Conservation (phyloP, 495 filamentous ascomycete species). For the Penicillium turbatum region DNA sequence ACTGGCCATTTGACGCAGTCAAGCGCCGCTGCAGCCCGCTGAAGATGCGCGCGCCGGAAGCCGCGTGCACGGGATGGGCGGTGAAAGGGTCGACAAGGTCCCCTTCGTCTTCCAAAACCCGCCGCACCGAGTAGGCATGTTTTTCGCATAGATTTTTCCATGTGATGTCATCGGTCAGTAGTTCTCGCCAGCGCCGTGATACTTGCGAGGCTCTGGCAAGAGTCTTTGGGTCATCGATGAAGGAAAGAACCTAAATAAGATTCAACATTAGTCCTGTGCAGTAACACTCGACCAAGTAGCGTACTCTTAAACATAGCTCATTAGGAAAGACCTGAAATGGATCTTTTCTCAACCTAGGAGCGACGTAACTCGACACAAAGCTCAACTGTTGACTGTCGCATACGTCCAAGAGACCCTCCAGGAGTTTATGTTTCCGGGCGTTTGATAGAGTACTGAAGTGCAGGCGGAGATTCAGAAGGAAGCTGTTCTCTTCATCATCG, state of each 20-base stretch:
- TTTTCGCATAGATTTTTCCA: slow-evolving; percentile 97
- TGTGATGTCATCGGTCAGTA: slow-evolving; percentile 91
- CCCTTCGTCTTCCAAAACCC: slow-evolving; percentile 49
- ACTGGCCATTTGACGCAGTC: slow-evolving; percentile 25
- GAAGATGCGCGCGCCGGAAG: slow-evolving; percentile 18
- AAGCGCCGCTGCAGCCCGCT: slow-evolving; percentile 26
- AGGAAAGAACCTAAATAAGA: slow-evolving; percentile 69
- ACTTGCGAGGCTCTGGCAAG: slow-evolving; percentile 90
- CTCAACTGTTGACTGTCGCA: slow-evolving; percentile 93
- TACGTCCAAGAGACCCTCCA: slow-evolving; percentile 81
- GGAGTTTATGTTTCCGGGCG: slow-evolving; percentile 55
- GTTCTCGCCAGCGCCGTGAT: slow-evolving; percentile 84
- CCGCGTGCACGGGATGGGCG: slow-evolving; percentile 21
- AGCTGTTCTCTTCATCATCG: slow-evolving; percentile 53
- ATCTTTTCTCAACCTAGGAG: slow-evolving; percentile 89
- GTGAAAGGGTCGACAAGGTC: slow-evolving; percentile 38
- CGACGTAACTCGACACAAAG: slow-evolving; percentile 91
- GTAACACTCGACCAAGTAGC: slow-evolving; percentile 14
- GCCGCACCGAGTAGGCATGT: slow-evolving; percentile 69
- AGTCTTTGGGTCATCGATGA: slow-evolving; percentile 90
- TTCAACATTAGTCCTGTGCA: slow-evolving; percentile 3
- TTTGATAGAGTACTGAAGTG: slow-evolving; percentile 53
- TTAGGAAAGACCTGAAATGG: slow-evolving; percentile 86
- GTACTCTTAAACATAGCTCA: slow-evolving; percentile 84
- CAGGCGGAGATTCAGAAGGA: slow-evolving; percentile 51